Percentiles rank a stretch among this genome's conserved stretches.
phyloP scores from a whole-genome alignment of 179 eudicot genomes.

The Gypsophila paniculata region DNA sequence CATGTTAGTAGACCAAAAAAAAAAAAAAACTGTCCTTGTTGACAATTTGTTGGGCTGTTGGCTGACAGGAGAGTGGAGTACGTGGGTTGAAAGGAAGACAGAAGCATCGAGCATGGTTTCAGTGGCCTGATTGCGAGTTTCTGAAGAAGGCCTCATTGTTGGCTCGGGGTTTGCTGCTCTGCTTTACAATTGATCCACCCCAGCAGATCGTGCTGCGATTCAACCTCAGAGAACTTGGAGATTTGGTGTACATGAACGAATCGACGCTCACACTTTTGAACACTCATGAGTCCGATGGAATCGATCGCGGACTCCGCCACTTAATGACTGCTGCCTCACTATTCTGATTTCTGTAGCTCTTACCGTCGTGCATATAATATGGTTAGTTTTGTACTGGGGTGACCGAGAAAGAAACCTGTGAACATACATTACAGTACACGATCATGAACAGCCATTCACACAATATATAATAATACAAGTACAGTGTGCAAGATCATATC shows the following conservation, averaged over 20 bases:
- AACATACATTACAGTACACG: neutral
- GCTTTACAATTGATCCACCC: neutral
- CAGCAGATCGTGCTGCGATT: conserved; percentile 11
- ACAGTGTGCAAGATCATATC: no score
- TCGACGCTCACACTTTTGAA: neutral
- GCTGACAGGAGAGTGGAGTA: neutral
- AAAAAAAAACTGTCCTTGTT: neutral
- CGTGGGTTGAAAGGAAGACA: neutral
- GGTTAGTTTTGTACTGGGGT: neutral
- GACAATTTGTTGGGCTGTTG: neutral
- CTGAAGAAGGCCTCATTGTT: conserved; percentile 7
- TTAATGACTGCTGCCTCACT: neutral
- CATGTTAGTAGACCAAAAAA: no score
- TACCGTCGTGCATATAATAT: neutral
- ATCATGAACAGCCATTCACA: no score
- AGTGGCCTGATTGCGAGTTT: conserved; percentile 9
- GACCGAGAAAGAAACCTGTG: neutral
- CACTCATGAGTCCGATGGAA: neutral
- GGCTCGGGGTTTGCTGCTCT: neutral
- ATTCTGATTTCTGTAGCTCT: no score
- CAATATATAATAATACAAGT: no score
- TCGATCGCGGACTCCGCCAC: neutral
- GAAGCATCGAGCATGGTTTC: conserved; percentile 9
- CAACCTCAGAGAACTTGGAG: conserved; percentile 19
- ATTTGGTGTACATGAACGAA: conserved; percentile 4